Conservation (phyloP, 306 rosid genomes). For the Cercis canadensis region DNA sequence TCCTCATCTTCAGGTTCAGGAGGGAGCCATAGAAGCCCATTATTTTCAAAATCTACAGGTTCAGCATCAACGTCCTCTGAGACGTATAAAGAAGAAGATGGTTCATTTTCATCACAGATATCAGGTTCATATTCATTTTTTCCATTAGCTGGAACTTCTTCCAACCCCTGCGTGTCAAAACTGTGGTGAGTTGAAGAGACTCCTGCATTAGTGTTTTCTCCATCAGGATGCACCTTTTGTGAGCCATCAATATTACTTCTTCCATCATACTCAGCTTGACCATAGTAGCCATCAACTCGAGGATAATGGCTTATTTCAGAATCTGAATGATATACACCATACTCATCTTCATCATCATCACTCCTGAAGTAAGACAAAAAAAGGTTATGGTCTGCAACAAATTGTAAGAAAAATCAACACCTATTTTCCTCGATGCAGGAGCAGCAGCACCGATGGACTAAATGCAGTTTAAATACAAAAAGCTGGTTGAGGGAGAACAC, state of each 20-base stretch:
- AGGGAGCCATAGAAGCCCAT: constrained; percentile 96
- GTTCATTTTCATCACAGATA: constrained; percentile 65
- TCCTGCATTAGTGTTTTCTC: constrained; percentile 45
- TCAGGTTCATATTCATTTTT: constrained; percentile 65
- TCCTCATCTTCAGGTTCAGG: constrained; percentile 98
- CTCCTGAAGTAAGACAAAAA: constrained; percentile 58
- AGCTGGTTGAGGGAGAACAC: constrained; percentile 12
- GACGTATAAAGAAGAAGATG: constrained; percentile 65
- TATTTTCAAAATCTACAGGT: constrained; percentile 92
- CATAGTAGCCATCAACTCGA: constrained; percentile 59
- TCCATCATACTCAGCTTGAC: constrained; percentile 63
- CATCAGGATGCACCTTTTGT: constrained; percentile 55
- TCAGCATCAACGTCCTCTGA: constrained; percentile 62
- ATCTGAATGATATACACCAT: constrained; percentile 57
- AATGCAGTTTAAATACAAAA: constrained; percentile 8
- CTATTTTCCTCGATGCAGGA: background rate
- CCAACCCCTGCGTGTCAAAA: constrained; percentile 60
- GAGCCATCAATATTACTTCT: constrained; percentile 57
- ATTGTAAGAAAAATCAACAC: constrained; percentile 2
- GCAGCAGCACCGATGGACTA: constrained; percentile 15
- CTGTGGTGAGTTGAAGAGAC: constrained; percentile 48
- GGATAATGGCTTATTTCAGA: constrained; percentile 59
- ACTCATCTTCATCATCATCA: constrained; percentile 75
- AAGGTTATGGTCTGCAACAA: constrained; percentile 40
- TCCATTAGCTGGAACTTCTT: constrained; percentile 46